Base-by-base conservation (phyloP, 2,329 filamentous ascomycete species). In the Aspergillus tanneri region DNA sequence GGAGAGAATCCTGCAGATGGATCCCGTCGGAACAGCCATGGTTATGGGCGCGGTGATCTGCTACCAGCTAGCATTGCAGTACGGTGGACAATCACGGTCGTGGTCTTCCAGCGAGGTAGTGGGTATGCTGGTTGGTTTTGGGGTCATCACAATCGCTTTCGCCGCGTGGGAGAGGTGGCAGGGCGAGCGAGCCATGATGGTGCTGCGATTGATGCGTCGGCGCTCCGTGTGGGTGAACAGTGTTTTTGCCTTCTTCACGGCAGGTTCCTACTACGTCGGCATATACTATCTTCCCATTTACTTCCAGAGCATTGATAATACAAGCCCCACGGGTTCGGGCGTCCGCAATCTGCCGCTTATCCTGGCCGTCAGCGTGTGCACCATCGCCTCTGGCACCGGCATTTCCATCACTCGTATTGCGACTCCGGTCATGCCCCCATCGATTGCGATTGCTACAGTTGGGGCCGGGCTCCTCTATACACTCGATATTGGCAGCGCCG, bases 251-350 rank as follows among this genome's bases (percentile, higher is more conserved):
- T 36, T 36, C n/a, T 36, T 36, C 34, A 5, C 19, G n/a, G 11
- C 14, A 6, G 34, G 34, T 10, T 6, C 34, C 5, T 16, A 36
- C 9, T 67, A 72, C 43, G 18, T 71, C 11, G 43, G 69, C 2
- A 52, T 76, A 9, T 77, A 75, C 59, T 76, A 73, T 53, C 61
- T 77, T 0, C 74, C 74, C 27, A 73, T 76, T 43, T 77, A 74
- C 54, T 77, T 77, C 60, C 74, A 77, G 53, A 59, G 55, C 5
- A 60, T 75, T 27, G 44, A 58, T 4, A 57, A 59, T 34, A 60
- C 58, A 8, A 63, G 53, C 7, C 61, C 74, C 0, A 56, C 62
- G 5, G 43, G 56, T 22, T 69, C 64, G 4, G 75, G 74, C 5
- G 61, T 77, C 12, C 58, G 65, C 32, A 74, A 72, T 41, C 52